These are phyloP conservation scores for Xeromyces bisporus DNA, from an alignment of 495 filamentous ascomycete species.

Conservation along the genomic window DNA sequence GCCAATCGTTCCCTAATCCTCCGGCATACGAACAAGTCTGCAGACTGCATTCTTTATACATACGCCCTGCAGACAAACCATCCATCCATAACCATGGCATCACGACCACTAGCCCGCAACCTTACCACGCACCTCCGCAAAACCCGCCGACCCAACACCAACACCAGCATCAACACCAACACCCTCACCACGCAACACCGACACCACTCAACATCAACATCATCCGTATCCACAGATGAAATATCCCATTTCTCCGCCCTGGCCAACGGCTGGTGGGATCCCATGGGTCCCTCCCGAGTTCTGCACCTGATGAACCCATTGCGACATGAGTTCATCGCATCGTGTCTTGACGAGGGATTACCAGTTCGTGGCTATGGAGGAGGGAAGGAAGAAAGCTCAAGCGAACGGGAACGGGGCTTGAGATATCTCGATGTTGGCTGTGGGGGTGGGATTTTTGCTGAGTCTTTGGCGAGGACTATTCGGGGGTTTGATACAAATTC, in stretches of 20 bases:
- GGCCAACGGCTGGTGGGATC: conserved; percentile 94
- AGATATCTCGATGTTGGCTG: conserved; percentile 87
- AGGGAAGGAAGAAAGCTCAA: too few species aligned
- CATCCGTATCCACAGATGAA: conserved; percentile 69
- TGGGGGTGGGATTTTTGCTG: conserved; percentile 91
- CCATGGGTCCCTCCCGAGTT: conserved; percentile 76
- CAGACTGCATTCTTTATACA: too few species aligned
- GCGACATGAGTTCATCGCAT: conserved; percentile 75
- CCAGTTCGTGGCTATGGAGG: conserved; percentile 1
- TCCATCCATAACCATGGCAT: neutral
- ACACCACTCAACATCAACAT: conserved; percentile 38
- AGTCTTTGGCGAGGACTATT: conserved; percentile 63
- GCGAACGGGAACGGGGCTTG: conserved; percentile 28
- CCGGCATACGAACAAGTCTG: too few species aligned
- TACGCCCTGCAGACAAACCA: too few species aligned
- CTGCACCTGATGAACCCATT: conserved; percentile 97
- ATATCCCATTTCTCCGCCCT: conserved; percentile 87
- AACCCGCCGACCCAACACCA: neutral
- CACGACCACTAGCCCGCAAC: neutral
- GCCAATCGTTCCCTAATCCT: too few species aligned
- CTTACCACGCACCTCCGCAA: neutral
- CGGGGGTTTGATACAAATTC: too few species aligned
- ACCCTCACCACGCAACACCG: conserved; percentile 2
- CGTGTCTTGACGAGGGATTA: conserved; percentile 38
- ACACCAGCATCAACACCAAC: neutral